phyloP scores from a whole-genome alignment of 1,139 yeast species.

The Protomyces pachydermus region DNA sequence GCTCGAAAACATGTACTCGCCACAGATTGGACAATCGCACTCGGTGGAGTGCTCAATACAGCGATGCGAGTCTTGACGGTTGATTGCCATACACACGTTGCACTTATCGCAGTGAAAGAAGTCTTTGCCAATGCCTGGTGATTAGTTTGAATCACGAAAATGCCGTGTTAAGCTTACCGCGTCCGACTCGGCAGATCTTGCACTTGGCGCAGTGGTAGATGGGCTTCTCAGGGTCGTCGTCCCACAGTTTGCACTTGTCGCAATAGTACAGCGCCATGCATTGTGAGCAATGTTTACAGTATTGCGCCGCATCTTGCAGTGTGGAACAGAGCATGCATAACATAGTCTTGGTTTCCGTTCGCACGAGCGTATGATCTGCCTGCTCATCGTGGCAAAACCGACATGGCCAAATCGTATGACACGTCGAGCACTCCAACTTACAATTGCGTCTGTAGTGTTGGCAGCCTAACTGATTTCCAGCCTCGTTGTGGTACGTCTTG shows the following conservation, averaged over 20 bases:
- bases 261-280: conserved; percentile 76
- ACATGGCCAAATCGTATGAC: conserved; percentile 73
- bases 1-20: conserved; percentile 85
- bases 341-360: conserved; percentile 61
- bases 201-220: conserved; percentile 91
- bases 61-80: conserved; percentile 66
- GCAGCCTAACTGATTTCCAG: conserved; percentile 60
- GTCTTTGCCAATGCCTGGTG: conserved; percentile 35
- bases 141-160: conserved; percentile 87
- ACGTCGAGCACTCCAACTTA: conserved; percentile 72
- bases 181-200: conserved; percentile 84
- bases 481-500: conserved; percentile 48
- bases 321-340: conserved; percentile 75
- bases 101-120: conserved; percentile 44
- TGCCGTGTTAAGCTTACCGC: neutral
- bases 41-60: conserved; percentile 85
- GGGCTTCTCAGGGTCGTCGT: conserved; percentile 70
- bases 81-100: conserved; percentile 80
- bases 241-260: conserved; percentile 70
- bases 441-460: conserved; percentile 78
- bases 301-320: conserved; percentile 67
- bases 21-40: conserved; percentile 89
- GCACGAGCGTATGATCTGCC: conserved; percentile 56
- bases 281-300: conserved; percentile 61
- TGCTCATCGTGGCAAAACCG: conserved; percentile 68